Evolutionary conservation across 2,329 filamentous ascomycete species (phyloP).

Genomic region (Fusarium camptoceras): DNA sequence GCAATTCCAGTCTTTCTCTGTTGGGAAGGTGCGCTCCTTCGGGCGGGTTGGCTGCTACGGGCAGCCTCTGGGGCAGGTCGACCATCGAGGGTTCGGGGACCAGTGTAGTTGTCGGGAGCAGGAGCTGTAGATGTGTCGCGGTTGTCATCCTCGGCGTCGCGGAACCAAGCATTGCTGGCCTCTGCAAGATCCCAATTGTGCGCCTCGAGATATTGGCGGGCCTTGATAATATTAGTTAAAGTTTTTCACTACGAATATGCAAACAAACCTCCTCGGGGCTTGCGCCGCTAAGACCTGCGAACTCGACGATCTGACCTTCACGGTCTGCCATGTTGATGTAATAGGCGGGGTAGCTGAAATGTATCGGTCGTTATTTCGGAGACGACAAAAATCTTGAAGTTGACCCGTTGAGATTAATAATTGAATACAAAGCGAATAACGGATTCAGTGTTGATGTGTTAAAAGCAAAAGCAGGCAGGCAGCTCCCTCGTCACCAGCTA

Average conservation of each 20-base stretch:
- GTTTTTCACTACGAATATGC: fast-evolving
- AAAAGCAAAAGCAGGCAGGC: slow-evolving; percentile 38
- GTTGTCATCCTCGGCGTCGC: slow-evolving; percentile 61
- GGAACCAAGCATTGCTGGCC: slow-evolving; percentile 72
- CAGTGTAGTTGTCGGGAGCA: slow-evolving; percentile 62
- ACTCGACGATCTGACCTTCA: slow-evolving; percentile 47
- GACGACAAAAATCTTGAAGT: neutral
- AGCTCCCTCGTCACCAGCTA: slow-evolving; percentile 47
- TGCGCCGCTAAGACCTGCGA: slow-evolving; percentile 45
- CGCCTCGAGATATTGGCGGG: slow-evolving; percentile 72
- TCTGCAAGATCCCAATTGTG: slow-evolving; percentile 74
- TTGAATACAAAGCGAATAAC: neutral
- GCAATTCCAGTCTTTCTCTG: slow-evolving; percentile 71
- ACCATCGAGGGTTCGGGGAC: slow-evolving; percentile 72
- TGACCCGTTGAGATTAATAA: neutral
- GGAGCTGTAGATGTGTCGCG: slow-evolving; percentile 58
- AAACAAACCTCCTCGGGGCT: slow-evolving; percentile 45
- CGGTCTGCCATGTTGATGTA: slow-evolving; percentile 48
- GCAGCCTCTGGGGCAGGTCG: slow-evolving; percentile 64
- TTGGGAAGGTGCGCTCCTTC: slow-evolving; percentile 52
- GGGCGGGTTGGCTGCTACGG: slow-evolving; percentile 46
- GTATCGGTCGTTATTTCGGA: neutral
- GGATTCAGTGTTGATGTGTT: neutral
- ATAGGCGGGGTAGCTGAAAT: slow-evolving; percentile 40
- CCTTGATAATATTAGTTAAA: slow-evolving; percentile 58